Base-by-base conservation (phyloP, 2,329 filamentous ascomycete genomes). In the Furcasterigmium sp. region DNA sequence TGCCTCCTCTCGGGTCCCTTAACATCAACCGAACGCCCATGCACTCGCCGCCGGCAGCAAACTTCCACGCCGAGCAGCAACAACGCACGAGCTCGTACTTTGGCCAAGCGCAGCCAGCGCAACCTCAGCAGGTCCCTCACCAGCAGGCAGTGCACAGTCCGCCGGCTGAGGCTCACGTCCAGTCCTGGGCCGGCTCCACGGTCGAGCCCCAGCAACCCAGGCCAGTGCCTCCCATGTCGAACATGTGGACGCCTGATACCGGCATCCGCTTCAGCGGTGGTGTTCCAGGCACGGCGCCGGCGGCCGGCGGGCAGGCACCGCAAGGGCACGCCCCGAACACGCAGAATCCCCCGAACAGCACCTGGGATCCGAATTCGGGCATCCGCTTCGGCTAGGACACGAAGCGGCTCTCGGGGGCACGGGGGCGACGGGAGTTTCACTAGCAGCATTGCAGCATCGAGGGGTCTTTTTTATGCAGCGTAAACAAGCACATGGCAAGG, bases 181-280 rank as follows among this genome's bases (percentile, higher is more conserved):
- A 81, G 51, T 76, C 78, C 14, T 83, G 80, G 70, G 72, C 70
- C 0, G 66, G 60, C 25, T 65, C 69, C 36, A 71, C 71, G 3
- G 73, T 73, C 37, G 68, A 73, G 37, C 78, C 82, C 15, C 75
- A 83, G 51, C 84, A 59, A 66, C 77, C 56, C 1, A 62, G 61
- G 35, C 76, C 76, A 1, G 66, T 72, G 43, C 68, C 73, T 3
- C 63, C 67, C 1, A 58, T 64, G 39, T 58, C 63, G 47, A 58
- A 61, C 7, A 81, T 87, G 60, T 95, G 90, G 90, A 83, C 80
- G 43, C 87, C 89, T 1, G 82, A 84, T 3, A 83, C 87, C 72
- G 86, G 85, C 0, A 93, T 95, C 54, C 83, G 82, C 45, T 95
- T 95, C 61, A 79, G 78, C 1, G 74, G 67, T 4, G 50, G 67